These are phyloP conservation scores for Fusarium sp. DNA, from an alignment of 2,329 filamentous ascomycete species.

Conservation along the genomic window DNA sequence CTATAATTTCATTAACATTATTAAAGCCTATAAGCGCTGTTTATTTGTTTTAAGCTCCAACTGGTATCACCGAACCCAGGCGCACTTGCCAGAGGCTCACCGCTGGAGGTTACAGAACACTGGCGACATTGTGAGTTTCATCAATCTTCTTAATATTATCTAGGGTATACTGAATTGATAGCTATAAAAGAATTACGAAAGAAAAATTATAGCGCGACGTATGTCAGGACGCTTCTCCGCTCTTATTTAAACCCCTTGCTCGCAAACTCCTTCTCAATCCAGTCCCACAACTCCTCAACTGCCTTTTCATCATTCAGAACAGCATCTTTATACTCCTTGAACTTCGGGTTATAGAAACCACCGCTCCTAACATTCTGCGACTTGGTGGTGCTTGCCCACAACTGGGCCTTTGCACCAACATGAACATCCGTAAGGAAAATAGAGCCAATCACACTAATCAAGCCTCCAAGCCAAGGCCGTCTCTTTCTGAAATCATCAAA, in stretches of 20 bases:
- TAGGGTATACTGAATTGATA: too few species aligned
- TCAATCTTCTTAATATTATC: too few species aligned
- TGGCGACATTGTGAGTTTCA: too few species aligned
- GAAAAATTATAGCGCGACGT: not conserved
- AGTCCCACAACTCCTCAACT: not conserved
- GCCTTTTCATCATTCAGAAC: not conserved
- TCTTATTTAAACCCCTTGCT: not conserved
- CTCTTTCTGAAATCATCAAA: not conserved
- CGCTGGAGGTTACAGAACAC: too few species aligned
- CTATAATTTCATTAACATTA: too few species aligned
- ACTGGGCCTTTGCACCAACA: not conserved
- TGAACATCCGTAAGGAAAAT: not conserved
- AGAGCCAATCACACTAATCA: not conserved
- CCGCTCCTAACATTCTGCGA: not conserved
- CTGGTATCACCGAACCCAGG: too few species aligned
- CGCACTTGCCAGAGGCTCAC: too few species aligned
- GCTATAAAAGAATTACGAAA: not conserved
- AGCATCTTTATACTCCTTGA: not conserved
- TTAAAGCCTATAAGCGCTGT: too few species aligned
- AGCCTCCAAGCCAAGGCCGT: not conserved
- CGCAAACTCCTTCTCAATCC: not conserved
- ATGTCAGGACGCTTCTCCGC: not conserved
- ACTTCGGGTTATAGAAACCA: not conserved
- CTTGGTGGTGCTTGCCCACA: not conserved
- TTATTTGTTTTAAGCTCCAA: too few species aligned